These are phyloP conservation scores for Nissolia schottii DNA, from an alignment of 306 rosid species.

Conservation along the genomic window DNA sequence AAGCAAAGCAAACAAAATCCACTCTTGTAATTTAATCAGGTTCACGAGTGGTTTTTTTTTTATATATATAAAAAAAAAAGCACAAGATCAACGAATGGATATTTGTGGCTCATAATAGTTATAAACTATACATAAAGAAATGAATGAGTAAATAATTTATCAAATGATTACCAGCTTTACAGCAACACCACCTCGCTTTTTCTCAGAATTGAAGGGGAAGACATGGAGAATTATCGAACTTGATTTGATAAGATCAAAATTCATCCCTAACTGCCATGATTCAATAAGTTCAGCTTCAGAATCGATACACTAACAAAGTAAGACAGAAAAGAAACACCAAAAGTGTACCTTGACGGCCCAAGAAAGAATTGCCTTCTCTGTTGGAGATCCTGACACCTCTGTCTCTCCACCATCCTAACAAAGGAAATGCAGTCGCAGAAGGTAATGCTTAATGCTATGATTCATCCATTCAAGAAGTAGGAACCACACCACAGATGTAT, in stretches of 20 bases:
- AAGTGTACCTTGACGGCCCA: slow-evolving; percentile 79
- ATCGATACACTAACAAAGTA: background rate
- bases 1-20: background rate
- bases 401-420: slow-evolving; percentile 56
- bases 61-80: too few relatives aligned
- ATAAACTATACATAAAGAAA: background rate
- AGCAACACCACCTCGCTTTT: slow-evolving; percentile 95
- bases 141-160: slow-evolving; percentile 19
- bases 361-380: slow-evolving; percentile 91
- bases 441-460: slow-evolving; percentile 3
- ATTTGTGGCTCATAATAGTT: background rate
- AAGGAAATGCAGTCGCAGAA: slow-evolving; percentile 26
- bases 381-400: slow-evolving; percentile 91
- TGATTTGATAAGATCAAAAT: slow-evolving; percentile 61
- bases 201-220: slow-evolving; percentile 98
- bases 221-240: slow-evolving; percentile 67
- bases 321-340: background rate
- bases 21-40: background rate
- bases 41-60: too few relatives aligned
- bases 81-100: background rate
- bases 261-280: slow-evolving; percentile 81
- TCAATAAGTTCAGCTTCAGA: slow-evolving; percentile 20
- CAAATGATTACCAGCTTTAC: slow-evolving; percentile 59
- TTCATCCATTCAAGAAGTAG: too few relatives aligned
- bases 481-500: too few relatives aligned